A percentile compares a stretch with the other conserved stretches of the same genome.
These are phyloP conservation scores for Trichoderma afroharzianum DNA, from an alignment of 2,329 filamentous ascomycete genomes.

Conservation along the genomic window DNA sequence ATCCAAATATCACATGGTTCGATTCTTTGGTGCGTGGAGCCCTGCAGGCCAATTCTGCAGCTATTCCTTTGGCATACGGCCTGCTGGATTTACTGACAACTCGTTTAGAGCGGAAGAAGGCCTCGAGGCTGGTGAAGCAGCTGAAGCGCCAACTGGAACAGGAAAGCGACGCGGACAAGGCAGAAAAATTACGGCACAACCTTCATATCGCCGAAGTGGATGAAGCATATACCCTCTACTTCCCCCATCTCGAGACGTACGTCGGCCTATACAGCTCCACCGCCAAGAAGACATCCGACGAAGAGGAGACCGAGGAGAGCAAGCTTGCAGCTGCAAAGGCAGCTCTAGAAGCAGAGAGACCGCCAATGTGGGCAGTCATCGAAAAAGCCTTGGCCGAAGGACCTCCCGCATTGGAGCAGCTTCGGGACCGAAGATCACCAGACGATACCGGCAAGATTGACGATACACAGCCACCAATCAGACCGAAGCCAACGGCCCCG, in stretches of 20 bases:
- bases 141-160: slow-evolving; percentile 55
- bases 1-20: slow-evolving; percentile 74
- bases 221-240: slow-evolving; percentile 70
- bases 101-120: slow-evolving; percentile 65
- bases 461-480: slow-evolving; percentile 13
- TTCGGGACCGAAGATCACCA: slow-evolving; percentile 50
- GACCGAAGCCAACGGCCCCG: neutral
- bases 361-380: slow-evolving; percentile 65
- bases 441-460: slow-evolving; percentile 16
- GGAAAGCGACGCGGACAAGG: slow-evolving; percentile 49
- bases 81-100: neutral
- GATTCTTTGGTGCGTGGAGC: slow-evolving; percentile 66
- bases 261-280: slow-evolving; percentile 57
- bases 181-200: slow-evolving; percentile 48
- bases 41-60: neutral
- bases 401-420: slow-evolving; percentile 44
- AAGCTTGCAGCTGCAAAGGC: slow-evolving; percentile 42
- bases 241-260: slow-evolving; percentile 68
- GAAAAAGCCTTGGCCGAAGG: slow-evolving; percentile 62
- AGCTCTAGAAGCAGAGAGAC: slow-evolving; percentile 44
- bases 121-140: slow-evolving; percentile 62
- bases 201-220: slow-evolving; percentile 71
- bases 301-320: slow-evolving; percentile 38
- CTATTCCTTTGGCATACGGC: slow-evolving; percentile 1
- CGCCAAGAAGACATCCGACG: slow-evolving; percentile 31